These are phyloP conservation scores for Trichomonas vaginalis DNA, from an alignment of 208 protist genomes.

Conservation along the genomic window DNA sequence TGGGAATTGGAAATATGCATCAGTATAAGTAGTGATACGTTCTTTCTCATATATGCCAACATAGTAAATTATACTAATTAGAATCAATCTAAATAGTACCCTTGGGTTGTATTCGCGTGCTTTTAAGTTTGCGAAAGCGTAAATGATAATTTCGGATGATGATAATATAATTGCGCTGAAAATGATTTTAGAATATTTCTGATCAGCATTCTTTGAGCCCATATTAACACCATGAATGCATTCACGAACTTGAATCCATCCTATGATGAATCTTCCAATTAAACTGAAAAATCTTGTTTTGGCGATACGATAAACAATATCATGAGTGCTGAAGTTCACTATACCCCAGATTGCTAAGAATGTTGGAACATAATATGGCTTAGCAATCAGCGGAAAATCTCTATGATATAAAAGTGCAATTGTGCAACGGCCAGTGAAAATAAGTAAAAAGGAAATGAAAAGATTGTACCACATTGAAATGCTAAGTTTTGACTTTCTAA, in stretches of 20 bases:
- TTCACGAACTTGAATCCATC: not conserved
- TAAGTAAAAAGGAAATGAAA: not conserved
- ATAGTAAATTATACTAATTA: not conserved
- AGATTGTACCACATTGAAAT: not conserved
- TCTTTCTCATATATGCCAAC: not conserved
- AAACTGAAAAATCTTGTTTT: not conserved
- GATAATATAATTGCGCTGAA: not conserved
- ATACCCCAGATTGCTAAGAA: not conserved
- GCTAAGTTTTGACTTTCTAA: not conserved
- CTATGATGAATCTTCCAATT: not conserved
- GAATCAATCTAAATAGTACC: not conserved
- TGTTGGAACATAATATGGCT: not conserved
- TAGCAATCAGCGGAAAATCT: not conserved
- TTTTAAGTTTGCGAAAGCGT: not conserved
- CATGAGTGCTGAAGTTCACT: not conserved
- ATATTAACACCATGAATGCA: not conserved
- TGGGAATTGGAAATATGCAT: not conserved
- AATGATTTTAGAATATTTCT: not conserved
- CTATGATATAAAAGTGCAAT: not conserved
- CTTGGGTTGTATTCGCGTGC: not conserved
- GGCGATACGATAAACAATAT: not conserved
- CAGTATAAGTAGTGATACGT: not conserved
- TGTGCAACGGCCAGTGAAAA: not conserved
- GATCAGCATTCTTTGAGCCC: not conserved
- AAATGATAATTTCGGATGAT: not conserved